Evolutionary conservation across 2,329 filamentous ascomycete genomes (phyloP), one percentile per base, ranked within the genome.

Genomic region (Metarhizium guizhouense): DNA sequence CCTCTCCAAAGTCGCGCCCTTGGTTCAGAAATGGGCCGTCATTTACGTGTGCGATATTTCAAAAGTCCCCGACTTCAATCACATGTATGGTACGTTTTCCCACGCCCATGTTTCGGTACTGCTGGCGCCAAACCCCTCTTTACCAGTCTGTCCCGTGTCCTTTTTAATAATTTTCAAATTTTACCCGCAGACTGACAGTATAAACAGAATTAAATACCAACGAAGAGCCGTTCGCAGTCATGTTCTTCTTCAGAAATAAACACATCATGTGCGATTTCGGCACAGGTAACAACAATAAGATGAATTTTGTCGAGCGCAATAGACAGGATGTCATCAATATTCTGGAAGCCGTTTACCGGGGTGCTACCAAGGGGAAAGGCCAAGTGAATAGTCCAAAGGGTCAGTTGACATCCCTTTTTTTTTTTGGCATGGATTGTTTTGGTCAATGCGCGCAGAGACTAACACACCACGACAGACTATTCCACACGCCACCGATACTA

Each of bases 321-420:
- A 97, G 99, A 75, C 93, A 97, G 72, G 94, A 99, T 76, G 78
- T 99, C 66, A 95, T 99, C 66, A 94, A 99, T 73, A 99, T 99
- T 62, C 86, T 97, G 67, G 94, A 99, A 79, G 96, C 92, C 4
- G 92, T 99, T 59, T 99, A 97, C 70, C 86, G 92, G 57, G 94
- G 94, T n/a, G 94, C 94, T 36, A 97, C 96, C 81, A 99, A 99
- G 76, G 94, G 95, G 0, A 80, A 93, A 54, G 94, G 95, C 87
- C 75, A 99, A 63, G 94, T 99, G 45, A 91, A 97, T 62, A 95
- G 90, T 68, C 94, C 93, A 1, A 99, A 97, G 78, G 92, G 70
- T 64, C 54, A 43, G 53, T 45, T 20, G n/a, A 7, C 2, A 11
- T 13, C 36, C 6, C 4, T 43, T 2, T 11, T 45, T 25, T 43